These are phyloP conservation scores for Aquilaria agallochum DNA, from an alignment of 441 rosid genomes.

Conservation along the genomic window DNA sequence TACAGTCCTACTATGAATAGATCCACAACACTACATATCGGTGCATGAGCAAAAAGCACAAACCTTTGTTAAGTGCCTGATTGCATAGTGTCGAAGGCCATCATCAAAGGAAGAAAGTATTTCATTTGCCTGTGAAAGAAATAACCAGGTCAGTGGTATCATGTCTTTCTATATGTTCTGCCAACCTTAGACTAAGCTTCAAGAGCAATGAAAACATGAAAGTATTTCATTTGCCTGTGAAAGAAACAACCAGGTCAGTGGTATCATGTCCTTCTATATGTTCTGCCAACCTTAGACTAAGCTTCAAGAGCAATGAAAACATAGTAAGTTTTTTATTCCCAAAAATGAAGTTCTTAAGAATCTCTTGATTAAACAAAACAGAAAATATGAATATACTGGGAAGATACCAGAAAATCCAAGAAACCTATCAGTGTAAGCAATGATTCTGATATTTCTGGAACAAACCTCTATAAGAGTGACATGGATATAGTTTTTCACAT, in stretches of 20 bases:
- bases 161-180: too few relatives aligned
- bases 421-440: too few relatives aligned
- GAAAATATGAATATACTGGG: too few relatives aligned
- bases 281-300: constrained; percentile 4
- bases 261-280: too few relatives aligned
- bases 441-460: constrained; percentile 1
- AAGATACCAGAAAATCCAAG: too few relatives aligned
- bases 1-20: too few relatives aligned
- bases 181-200: constrained; percentile 6
- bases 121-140: constrained; percentile 63
- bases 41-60: constrained; percentile 9
- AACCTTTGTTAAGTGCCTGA: constrained; percentile 83
- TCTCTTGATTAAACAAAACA: too few relatives aligned
- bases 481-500: constrained; percentile 72
- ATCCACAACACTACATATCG: background rate
- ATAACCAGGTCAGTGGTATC: background rate
- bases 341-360: too few relatives aligned
- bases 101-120: constrained; percentile 87
- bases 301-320: background rate
- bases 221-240: constrained; percentile 79
- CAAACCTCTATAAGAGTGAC: constrained; percentile 91
- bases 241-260: constrained; percentile 2
- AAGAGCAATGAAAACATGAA: constrained; percentile 20
- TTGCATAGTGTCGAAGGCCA: constrained; percentile 79
- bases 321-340: constrained; percentile 59